These are phyloP conservation scores for Pisolithus albus DNA, from an alignment of 768 basidiomycete species.

Conservation along the genomic window DNA sequence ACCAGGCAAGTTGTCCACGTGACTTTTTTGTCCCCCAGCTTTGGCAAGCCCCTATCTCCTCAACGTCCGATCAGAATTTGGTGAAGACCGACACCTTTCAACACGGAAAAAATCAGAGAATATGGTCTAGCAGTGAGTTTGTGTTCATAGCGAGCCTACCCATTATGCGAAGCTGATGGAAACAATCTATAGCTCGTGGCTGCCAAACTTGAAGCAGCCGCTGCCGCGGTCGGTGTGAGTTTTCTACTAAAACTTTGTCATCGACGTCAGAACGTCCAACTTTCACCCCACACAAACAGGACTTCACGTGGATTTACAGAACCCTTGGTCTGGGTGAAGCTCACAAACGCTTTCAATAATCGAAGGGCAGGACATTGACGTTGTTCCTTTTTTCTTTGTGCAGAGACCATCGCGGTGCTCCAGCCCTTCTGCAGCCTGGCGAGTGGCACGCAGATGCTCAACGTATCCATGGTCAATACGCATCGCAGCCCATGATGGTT, in stretches of 20 bases:
- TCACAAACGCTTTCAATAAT: constrained; percentile 19
- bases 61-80: too few species aligned
- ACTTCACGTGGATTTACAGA: constrained; percentile 77
- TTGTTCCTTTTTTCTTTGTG: background rate
- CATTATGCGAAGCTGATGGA: background rate
- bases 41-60: too few species aligned
- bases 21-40: too few species aligned
- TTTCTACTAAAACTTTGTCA: background rate
- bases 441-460: constrained; percentile 89
- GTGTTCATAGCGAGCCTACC: too few species aligned
- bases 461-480: constrained; percentile 56
- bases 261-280: constrained; percentile 1
- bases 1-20: too few species aligned
- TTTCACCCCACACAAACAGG: constrained; percentile 37
- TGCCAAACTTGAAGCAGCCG: constrained; percentile 64
- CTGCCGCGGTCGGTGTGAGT: constrained; percentile 59
- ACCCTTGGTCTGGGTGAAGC: constrained; percentile 84
- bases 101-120: too few species aligned
- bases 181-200: constrained; percentile 41
- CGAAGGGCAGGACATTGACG: background rate
- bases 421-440: constrained; percentile 97
- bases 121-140: too few species aligned
- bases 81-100: too few species aligned
- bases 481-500: constrained; percentile 70
- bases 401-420: constrained; percentile 86